A percentile compares a stretch with the other conserved stretches of the same genome.
These are phyloP conservation scores for Pichia sp. DNA, from an alignment of 1,139 yeast genomes.

Conservation along the genomic window DNA sequence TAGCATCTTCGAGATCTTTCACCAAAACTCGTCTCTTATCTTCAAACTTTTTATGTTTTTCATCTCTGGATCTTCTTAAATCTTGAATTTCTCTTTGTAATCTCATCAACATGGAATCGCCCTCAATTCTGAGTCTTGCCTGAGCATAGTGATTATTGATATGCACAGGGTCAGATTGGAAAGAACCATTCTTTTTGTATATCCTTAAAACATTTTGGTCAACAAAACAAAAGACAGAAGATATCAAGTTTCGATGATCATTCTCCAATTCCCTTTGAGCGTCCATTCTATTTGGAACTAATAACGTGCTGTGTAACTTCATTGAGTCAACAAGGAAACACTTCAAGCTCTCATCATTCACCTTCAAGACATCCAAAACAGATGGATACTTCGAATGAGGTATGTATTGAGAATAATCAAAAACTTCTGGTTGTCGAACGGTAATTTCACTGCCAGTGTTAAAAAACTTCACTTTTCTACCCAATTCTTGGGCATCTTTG, in stretches of 20 bases:
- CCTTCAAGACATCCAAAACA: conserved; percentile 52
- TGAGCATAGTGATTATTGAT: conserved; percentile 28
- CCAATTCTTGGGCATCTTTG: conserved; percentile 50
- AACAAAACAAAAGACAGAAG: conserved; percentile 39
- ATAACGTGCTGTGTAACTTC: conserved; percentile 50
- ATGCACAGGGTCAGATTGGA: conserved; percentile 55
- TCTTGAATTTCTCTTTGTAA: conserved; percentile 15
- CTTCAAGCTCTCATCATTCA: conserved; percentile 47
- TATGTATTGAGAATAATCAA: conserved; percentile 37
- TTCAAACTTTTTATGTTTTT: conserved; percentile 1
- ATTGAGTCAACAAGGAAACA: conserved; percentile 61
- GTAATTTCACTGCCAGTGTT: conserved; percentile 35
- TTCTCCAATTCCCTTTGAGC: conserved; percentile 41
- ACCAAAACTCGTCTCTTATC: background rate
- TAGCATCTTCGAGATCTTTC: background rate
- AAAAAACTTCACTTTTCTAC: conserved; percentile 35
- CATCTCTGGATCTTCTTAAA: conserved; percentile 15
- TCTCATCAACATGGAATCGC: conserved; percentile 18
- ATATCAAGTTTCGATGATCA: conserved; percentile 35
- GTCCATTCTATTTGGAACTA: conserved; percentile 43
- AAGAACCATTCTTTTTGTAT: conserved; percentile 30
- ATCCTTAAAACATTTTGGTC: conserved; percentile 33
- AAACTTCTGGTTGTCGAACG: conserved; percentile 49
- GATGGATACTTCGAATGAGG: conserved; percentile 35
- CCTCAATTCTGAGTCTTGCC: conserved; percentile 18